These are phyloP conservation scores for Paraglomus brasilianum DNA, from an alignment of 192 early-diverging fungal genomes.

Conservation along the genomic window DNA sequence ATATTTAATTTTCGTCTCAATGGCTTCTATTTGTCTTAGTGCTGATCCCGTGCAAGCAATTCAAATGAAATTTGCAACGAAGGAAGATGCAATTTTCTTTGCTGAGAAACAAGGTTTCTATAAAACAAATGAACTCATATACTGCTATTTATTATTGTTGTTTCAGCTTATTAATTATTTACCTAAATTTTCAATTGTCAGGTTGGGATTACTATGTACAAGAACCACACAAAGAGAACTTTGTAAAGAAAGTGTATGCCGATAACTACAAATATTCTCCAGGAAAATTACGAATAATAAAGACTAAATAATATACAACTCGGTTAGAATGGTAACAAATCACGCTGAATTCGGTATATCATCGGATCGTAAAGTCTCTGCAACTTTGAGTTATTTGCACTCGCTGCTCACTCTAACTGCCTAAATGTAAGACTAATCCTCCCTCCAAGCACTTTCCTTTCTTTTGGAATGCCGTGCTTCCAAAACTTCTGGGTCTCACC, in stretches of 20 bases:
- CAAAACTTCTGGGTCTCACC: slow-evolving; percentile 22
- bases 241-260: slow-evolving; percentile 84
- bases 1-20: neutral
- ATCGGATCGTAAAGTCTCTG: no score
- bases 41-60: slow-evolving; percentile 83
- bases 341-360: no score
- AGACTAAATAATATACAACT: slow-evolving; percentile 71
- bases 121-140: neutral
- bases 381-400: no score
- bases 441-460: slow-evolving; percentile 8
- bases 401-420: neutral
- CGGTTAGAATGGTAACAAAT: no score
- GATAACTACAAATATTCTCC: slow-evolving; percentile 90
- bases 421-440: slow-evolving; percentile 26
- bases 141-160: slow-evolving; percentile 17
- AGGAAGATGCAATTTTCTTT: slow-evolving; percentile 90
- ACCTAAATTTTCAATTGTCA: slow-evolving; percentile 8
- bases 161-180: neutral
- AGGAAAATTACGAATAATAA: slow-evolving; percentile 73
- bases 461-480: slow-evolving; percentile 27
- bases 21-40: slow-evolving; percentile 39
- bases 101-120: slow-evolving; percentile 84
- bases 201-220: slow-evolving; percentile 90
- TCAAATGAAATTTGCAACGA: slow-evolving; percentile 75
- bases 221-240: slow-evolving; percentile 78